Evolutionary conservation across 1,284 basidiomycete species (phyloP).

Genomic region (Moesziomyces sp.): DNA sequence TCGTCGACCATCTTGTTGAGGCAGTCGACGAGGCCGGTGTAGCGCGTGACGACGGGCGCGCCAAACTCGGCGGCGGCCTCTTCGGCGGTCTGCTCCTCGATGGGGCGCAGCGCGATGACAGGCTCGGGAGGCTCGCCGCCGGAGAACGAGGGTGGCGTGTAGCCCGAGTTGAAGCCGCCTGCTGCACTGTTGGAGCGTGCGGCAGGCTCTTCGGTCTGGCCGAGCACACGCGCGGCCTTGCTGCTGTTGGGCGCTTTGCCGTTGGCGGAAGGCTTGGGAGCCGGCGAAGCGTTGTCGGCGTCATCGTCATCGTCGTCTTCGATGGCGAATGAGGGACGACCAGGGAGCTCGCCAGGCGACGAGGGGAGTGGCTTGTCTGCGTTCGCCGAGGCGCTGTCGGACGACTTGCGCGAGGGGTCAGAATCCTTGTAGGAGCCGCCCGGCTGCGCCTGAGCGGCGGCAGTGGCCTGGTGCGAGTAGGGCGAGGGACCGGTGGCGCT

Average conservation of each 20-base stretch:
- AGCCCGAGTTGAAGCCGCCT: conserved; percentile 9
- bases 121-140: conserved; percentile 62
- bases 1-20: conserved; percentile 65
- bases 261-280: conserved; percentile 7
- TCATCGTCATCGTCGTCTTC: conserved; percentile 58
- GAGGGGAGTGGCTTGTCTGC: conserved; percentile 43
- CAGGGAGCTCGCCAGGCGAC: conserved; percentile 34
- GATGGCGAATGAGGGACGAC: conserved; percentile 58
- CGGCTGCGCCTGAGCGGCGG: conserved; percentile 32
- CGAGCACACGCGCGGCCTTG: conserved; percentile 24
- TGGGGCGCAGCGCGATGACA: conserved; percentile 64
- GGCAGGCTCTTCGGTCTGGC: conserved; percentile 2
- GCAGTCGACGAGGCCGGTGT: conserved; percentile 60
- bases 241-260: neutral
- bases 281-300: conserved; percentile 14
- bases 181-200: neutral
- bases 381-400: conserved; percentile 14
- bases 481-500: conserved; percentile 30
- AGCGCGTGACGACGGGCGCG: conserved; percentile 60
- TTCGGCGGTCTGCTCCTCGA: conserved; percentile 53
- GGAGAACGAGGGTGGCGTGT: conserved; percentile 12
- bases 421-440: conserved; percentile 39
- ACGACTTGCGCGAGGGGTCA: conserved; percentile 21
- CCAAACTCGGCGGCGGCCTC: conserved; percentile 61
- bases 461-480: conserved; percentile 60